Conservation (phyloP, 106 monocot genomes). For the Dendrobium catenatum region DNA sequence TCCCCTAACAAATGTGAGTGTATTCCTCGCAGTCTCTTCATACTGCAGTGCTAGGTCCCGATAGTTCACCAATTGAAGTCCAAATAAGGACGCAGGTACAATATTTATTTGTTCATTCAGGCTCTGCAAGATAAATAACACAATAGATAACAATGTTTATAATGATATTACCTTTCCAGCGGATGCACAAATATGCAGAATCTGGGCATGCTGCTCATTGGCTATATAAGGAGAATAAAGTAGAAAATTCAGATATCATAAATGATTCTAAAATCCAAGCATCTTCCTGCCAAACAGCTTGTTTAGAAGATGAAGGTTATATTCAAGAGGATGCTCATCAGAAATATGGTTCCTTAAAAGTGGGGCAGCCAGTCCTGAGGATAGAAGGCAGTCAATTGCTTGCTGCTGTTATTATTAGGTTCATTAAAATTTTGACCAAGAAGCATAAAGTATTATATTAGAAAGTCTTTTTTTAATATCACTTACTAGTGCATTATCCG, state of each 20-base stretch:
- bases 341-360: slow-evolving; percentile 69
- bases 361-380: slow-evolving; percentile 86
- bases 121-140: not conserved
- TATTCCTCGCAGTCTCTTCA: slow-evolving; percentile 72
- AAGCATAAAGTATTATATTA: not conserved
- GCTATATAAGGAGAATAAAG: slow-evolving; percentile 80
- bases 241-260: slow-evolving; percentile 13
- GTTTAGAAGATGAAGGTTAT: slow-evolving; percentile 37
- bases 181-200: slow-evolving; percentile 92
- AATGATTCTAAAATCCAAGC: slow-evolving; percentile 28
- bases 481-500: not conserved
- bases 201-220: slow-evolving; percentile 92
- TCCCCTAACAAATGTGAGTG: not conserved
- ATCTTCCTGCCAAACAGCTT: slow-evolving; percentile 36
- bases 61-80: slow-evolving; percentile 78
- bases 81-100: slow-evolving; percentile 93
- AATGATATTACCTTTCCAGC: slow-evolving; percentile 14
- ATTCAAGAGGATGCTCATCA: slow-evolving; percentile 32
- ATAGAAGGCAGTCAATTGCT: slow-evolving; percentile 87
- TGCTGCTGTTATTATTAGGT: slow-evolving; percentile 84
- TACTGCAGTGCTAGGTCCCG: slow-evolving; percentile 88
- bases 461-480: not conserved
- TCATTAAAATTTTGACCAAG: not conserved
- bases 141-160: not conserved
- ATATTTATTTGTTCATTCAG: not conserved